Conservation (phyloP, 2,329 filamentous ascomycete genomes). For the Diaporthe australafricana region DNA sequence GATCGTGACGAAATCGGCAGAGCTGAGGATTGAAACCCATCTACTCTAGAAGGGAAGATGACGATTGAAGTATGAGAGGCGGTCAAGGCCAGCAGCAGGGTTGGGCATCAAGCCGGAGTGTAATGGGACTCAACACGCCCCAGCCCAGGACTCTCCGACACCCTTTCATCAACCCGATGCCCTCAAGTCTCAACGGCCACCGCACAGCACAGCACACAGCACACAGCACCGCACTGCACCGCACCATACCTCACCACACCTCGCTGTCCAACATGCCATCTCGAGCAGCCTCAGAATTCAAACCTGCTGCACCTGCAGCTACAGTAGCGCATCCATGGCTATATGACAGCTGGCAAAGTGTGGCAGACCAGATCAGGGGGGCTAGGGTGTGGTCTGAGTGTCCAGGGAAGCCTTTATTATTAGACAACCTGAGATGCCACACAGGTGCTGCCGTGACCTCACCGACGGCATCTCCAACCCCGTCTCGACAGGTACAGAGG, state of each 20-base stretch:
- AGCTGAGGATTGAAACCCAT: not conserved
- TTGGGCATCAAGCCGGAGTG: slow-evolving; percentile 36
- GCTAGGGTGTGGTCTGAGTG: too few species aligned
- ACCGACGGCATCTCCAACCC: slow-evolving; percentile 25
- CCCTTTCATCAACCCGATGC: slow-evolving; percentile 15
- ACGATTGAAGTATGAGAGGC: slow-evolving; percentile 26
- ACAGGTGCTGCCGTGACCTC: slow-evolving; percentile 9
- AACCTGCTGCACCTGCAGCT: slow-evolving; percentile 26
- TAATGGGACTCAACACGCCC: slow-evolving; percentile 1
- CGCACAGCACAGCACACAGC: not conserved
- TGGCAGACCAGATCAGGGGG: slow-evolving; percentile 26
- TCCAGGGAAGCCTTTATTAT: not conserved
- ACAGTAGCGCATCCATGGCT: slow-evolving; percentile 32
- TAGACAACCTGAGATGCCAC: not conserved
- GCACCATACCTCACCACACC: not conserved
- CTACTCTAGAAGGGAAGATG: slow-evolving; percentile 25
- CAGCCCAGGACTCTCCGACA: slow-evolving; percentile 13
- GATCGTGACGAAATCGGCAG: slow-evolving; percentile 33
- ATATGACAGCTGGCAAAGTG: slow-evolving; percentile 32
- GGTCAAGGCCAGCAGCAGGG: slow-evolving; percentile 26
- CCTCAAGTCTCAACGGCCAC: slow-evolving; percentile 24
- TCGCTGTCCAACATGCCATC: slow-evolving; percentile 21
- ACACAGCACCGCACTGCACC: not conserved
- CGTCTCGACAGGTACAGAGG: not conserved
- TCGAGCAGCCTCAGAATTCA: slow-evolving; percentile 25